These are phyloP conservation scores for Lignosus rhinocerotis DNA, from an alignment of 1,284 basidiomycete genomes.

Conservation along the genomic window DNA sequence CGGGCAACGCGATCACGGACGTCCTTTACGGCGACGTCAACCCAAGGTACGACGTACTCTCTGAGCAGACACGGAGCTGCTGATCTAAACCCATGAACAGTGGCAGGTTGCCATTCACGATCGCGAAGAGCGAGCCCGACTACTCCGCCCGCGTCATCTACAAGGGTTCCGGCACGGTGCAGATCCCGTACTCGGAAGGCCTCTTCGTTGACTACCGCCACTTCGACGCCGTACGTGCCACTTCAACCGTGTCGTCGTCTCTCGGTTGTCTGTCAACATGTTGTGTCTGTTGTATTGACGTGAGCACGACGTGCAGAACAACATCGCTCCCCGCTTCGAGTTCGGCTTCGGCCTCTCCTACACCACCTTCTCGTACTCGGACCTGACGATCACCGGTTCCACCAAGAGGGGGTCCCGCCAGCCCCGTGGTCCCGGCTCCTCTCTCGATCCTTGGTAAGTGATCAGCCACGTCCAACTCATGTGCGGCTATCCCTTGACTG, in stretches of 20 bases:
- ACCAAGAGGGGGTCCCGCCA: conserved; percentile 31
- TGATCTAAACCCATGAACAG: conserved; percentile 20
- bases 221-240: conserved; percentile 61
- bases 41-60: conserved; percentile 29
- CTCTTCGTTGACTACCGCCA: conserved; percentile 76
- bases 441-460: conserved; percentile 34
- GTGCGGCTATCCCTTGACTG: not conserved
- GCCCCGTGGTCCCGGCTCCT: conserved; percentile 29
- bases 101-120: conserved; percentile 77
- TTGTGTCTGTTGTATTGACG: not conserved
- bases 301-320: conserved; percentile 13
- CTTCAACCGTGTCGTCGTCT: not conserved
- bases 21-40: conserved; percentile 48
- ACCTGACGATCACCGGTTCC: conserved; percentile 31
- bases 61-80: not conserved
- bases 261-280: not conserved
- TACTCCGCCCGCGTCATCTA: conserved; percentile 59
- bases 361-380: conserved; percentile 41
- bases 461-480: not conserved
- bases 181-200: conserved; percentile 60
- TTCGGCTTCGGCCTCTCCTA: conserved; percentile 47
- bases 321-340: conserved; percentile 37
- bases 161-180: conserved; percentile 32
- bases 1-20: conserved; percentile 56
- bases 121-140: conserved; percentile 64